Percentiles rank a stretch among this genome's conserved stretches.
These are phyloP conservation scores for Salvia splendens DNA, from an alignment of 257 asterid genomes.

Conservation along the genomic window DNA sequence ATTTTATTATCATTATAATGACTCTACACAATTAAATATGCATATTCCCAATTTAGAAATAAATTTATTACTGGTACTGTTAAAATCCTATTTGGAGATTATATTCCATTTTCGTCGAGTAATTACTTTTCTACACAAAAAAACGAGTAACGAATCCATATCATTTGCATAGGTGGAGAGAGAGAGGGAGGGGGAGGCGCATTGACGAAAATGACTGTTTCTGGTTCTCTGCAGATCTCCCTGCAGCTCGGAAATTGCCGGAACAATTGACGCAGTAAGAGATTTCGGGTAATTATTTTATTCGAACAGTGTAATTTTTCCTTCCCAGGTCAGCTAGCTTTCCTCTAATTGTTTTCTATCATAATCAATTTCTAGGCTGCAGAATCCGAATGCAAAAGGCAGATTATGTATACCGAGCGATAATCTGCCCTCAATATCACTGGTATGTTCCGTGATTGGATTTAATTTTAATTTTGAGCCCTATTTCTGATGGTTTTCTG, in stretches of 20 bases:
- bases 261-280: conserved; percentile 52
- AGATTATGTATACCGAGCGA: conserved; percentile 38
- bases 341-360: conserved; percentile 11
- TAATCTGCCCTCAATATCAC: conserved; percentile 49
- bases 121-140: not conserved
- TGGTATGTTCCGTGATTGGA: conserved; percentile 44
- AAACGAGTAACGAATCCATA: not conserved
- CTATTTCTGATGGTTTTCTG: conserved; percentile 20
- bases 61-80: too few species aligned
- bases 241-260: conserved; percentile 59
- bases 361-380: conserved; percentile 36
- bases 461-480: conserved; percentile 16
- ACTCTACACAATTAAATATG: not conserved
- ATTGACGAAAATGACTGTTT: conserved; percentile 50
- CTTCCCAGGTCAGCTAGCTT: not conserved
- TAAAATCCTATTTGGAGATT: too few species aligned
- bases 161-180: not conserved
- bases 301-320: not conserved
- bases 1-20: not conserved
- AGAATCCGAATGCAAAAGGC: conserved; percentile 47
- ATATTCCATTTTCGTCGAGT: not conserved
- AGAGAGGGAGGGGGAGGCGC: not conserved
- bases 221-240: conserved; percentile 73
- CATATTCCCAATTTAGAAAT: too few species aligned
- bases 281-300: conserved; percentile 37